Evolutionary conservation across 108 stramenopile genomes (phyloP), one percentile per base, ranked within the genome.

Genomic region (Phaeodactylum tricornutum): DNA sequence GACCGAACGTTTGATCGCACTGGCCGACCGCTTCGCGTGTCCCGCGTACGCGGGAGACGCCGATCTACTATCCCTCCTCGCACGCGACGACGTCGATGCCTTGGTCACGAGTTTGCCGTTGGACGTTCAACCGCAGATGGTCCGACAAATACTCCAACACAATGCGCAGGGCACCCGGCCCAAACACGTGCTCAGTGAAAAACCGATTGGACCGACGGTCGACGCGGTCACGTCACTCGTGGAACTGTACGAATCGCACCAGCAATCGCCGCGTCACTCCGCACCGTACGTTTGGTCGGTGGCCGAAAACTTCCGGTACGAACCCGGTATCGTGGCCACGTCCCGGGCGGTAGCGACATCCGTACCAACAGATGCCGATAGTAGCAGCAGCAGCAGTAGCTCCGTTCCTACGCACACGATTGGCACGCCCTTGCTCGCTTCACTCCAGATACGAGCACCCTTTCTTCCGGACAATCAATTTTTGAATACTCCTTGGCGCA

Each of bases 301-400:
- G 2, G 55, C 45, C 3, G 55, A 41, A 20, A 44, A 55, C 23
- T 47, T 44, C 21, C 41, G 43, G 21, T 55, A 55, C 24, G 55
- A 43, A 29, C 43, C 55, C 2, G 55, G 38, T 1, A 32, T 55
- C 21, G 29, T 15, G 15, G 4, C 24, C 33, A 23, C 42, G 1
- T 12, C 30, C 17, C n/a, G n/a, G n/a, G n/a, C n/a, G n/a, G n/a
- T n/a, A n/a, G n/a, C n/a, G n/a, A n/a, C n/a, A n/a, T n/a, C n/a
- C n/a, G n/a, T n/a, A n/a, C n/a, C n/a, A n/a, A n/a, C n/a, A n/a
- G n/a, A n/a, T n/a, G 45, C 25, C 3, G 25, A 24, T 16, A 46
- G 17, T 15, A 46, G 1, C 16, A 23, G 25, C 15, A 30, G n/a
- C n/a, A n/a, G n/a, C n/a, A n/a, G n/a, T n/a, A n/a, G n/a, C n/a